Evolutionary conservation across 768 basidiomycete genomes (phyloP).

Genomic region (Paxillus rubicundulus): DNA sequence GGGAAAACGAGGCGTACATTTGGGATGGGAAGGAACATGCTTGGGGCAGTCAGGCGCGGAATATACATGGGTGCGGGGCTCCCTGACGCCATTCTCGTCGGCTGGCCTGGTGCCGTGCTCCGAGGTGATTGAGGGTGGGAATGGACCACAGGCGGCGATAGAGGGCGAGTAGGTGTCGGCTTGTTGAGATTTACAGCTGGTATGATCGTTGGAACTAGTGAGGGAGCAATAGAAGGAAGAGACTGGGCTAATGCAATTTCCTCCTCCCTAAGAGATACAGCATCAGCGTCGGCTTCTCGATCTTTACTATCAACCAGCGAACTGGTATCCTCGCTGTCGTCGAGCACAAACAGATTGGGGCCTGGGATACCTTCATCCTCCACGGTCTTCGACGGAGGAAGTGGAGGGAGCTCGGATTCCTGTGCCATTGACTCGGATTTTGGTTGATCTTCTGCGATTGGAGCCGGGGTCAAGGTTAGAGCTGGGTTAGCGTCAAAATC

Average conservation of each 20-base stretch:
- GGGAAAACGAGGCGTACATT: constrained; percentile 63
- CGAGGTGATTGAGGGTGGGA: constrained; percentile 31
- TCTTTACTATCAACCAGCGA: constrained; percentile 26
- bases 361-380: constrained; percentile 44
- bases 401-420: constrained; percentile 2
- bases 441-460: background rate
- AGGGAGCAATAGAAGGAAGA: constrained; percentile 14
- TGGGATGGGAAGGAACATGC: constrained; percentile 86
- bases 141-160: constrained; percentile 11
- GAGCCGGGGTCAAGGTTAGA: background rate
- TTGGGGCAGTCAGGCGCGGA: constrained; percentile 66
- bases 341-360: constrained; percentile 62
- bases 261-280: constrained; percentile 25
- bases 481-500: background rate
- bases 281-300: constrained; percentile 20
- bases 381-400: constrained; percentile 8
- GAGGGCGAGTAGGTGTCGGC: constrained; percentile 48
- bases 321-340: constrained; percentile 48
- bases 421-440: constrained; percentile 3
- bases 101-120: constrained; percentile 48
- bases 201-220: constrained; percentile 26
- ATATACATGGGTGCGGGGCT: constrained; percentile 45
- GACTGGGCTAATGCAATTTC: constrained; percentile 43
- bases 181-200: constrained; percentile 46
- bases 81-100: background rate